A percentile compares a stretch with the other conserved stretches of the same genome.
phyloP scores from a whole-genome alignment of 345 rosid species.

The Litchi chinensis region DNA sequence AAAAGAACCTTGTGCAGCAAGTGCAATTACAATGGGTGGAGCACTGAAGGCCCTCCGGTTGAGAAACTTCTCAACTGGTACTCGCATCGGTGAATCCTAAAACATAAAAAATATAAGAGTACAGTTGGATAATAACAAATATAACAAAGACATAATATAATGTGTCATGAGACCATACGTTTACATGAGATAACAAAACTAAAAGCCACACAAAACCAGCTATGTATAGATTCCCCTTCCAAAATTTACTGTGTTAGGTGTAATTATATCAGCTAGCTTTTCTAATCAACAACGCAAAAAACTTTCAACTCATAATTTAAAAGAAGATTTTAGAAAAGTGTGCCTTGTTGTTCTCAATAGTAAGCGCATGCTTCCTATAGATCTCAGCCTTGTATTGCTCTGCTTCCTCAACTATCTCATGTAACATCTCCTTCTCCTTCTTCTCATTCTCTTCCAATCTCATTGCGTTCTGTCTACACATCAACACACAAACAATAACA shows the following conservation, averaged over 20 bases:
- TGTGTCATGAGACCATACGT: background rate
- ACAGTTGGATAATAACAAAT: background rate
- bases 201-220: background rate
- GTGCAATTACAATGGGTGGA: constrained; percentile 43
- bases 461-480: no score
- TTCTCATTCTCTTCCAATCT: no score
- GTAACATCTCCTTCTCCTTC: no score
- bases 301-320: no score
- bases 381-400: no score
- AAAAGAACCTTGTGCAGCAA: no score
- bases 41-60: constrained; percentile 81
- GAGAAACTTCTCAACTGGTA: constrained; percentile 86
- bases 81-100: constrained; percentile 89
- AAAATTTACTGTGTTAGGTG: background rate
- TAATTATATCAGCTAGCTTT: background rate
- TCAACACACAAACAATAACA: no score
- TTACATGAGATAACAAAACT: background rate
- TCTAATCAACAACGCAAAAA: no score
- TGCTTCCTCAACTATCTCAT: no score
- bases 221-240: background rate
- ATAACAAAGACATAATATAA: background rate
- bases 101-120: constrained; percentile 9
- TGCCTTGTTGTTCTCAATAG: no score
- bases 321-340: no score
- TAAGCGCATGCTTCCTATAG: no score